Evolutionary conservation across 331 rosid genomes (phyloP), one percentile per base, ranked within the genome.

Genomic region (Acacia concinna): DNA sequence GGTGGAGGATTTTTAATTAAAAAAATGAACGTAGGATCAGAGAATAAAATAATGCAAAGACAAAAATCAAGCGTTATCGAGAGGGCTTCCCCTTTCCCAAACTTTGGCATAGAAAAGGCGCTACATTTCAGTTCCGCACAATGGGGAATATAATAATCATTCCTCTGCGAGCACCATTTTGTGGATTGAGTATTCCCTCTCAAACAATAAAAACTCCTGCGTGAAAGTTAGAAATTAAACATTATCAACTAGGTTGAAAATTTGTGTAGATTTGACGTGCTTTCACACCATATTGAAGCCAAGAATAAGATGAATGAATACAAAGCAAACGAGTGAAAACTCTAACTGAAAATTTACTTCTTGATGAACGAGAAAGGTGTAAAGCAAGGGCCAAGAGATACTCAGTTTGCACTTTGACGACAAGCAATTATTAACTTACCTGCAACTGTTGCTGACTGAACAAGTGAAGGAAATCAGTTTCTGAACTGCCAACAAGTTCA

Each of bases 391-490:
- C 14, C 23, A 76, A 68, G 20, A 51, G 25, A 51, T 18, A n/a
- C 27, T 51, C 27, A 73, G 11, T 47, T 78, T 84, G 37, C 60
- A 78, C 57, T 21, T 21, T 67, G 60, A 73, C 79, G 40, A 77
- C 14, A 60, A 70, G 77, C 52, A 63, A 71, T 57, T 43, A 78
- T 74, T 52, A 60, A 74, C 88, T 77, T 79, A 85, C 98, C 94
- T 93, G 97, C 79, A 96, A 84, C 67, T 96, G 99, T 75, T 93
- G 99, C 84, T 91, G 91, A 81, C 99, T 96, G 87, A 96, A 96
- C 92, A 96, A 85, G 78, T 88, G 89, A 79, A 91, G 84, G 70
- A 91, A 80, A 44, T 88, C 85, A 54, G 92, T 86, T 79, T 89
- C 94, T 43, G 89, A 79, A 86, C 89, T 83, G 75, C 91, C 94